Percentiles rank a stretch among this genome's conserved stretches.
These are phyloP conservation scores for Pichia pseudocactophila DNA, from an alignment of 805 yeast genomes.

Conservation along the genomic window DNA sequence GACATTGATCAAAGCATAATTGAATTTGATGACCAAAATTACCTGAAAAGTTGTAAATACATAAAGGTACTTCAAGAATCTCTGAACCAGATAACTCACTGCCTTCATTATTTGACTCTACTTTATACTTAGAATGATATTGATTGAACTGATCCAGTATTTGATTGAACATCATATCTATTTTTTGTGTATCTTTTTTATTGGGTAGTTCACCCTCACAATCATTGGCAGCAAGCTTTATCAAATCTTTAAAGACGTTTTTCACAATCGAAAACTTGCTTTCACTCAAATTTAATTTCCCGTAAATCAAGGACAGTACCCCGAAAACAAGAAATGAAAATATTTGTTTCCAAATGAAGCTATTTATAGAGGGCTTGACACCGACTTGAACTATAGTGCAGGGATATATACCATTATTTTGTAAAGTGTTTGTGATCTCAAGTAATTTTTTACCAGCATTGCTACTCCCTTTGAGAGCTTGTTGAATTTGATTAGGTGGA, in stretches of 20 bases:
- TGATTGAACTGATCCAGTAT: conserved; percentile 19
- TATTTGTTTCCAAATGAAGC: conserved; percentile 24
- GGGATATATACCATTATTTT: conserved; percentile 20
- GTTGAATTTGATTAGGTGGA: background rate
- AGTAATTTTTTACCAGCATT: conserved; percentile 14
- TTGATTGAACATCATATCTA: conserved; percentile 14
- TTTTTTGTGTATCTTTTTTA: conserved; percentile 10
- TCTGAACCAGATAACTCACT: conserved; percentile 6
- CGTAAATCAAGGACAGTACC: conserved; percentile 17
- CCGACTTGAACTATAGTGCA: conserved; percentile 21
- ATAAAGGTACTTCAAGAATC: conserved; percentile 12
- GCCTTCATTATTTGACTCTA: background rate
- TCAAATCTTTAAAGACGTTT: conserved; percentile 19
- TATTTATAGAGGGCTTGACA: conserved; percentile 20
- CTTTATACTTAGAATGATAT: conserved; percentile 4
- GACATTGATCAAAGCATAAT: conserved; percentile 16
- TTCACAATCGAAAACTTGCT: conserved; percentile 8
- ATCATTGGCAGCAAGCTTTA: conserved; percentile 15
- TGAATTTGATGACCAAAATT: conserved; percentile 14
- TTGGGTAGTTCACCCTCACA: conserved; percentile 24
- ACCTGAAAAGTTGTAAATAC: conserved; percentile 17
- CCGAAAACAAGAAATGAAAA: conserved; percentile 21
- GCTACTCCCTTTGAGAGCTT: conserved; percentile 17
- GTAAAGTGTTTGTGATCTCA: conserved; percentile 16
- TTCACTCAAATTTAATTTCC: conserved; percentile 12